Evolutionary conservation across 306 rosid species (phyloP).

Genomic region (Malus sylvestris): DNA sequence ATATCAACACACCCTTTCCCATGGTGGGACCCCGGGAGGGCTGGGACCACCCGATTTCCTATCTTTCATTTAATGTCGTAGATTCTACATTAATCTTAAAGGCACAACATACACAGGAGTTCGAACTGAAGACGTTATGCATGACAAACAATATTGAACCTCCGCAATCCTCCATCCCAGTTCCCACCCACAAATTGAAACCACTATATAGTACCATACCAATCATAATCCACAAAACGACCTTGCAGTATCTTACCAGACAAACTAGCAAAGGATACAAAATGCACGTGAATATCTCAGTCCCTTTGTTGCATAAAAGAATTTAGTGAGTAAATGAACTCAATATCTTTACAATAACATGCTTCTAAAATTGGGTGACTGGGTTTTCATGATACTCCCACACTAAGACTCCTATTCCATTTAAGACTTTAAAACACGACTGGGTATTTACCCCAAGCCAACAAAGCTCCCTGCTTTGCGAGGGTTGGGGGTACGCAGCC

Average conservation of each 20-base stretch:
- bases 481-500: too few relatives aligned
- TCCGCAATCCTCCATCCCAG: background rate
- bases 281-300: background rate
- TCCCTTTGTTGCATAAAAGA: background rate
- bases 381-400: background rate
- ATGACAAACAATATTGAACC: background rate
- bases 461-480: too few relatives aligned
- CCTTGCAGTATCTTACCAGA: background rate
- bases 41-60: background rate
- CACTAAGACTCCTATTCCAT: background rate
- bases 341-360: background rate
- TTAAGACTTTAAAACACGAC: background rate
- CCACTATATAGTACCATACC: background rate
- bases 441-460: too few relatives aligned
- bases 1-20: background rate
- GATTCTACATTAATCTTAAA: background rate
- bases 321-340: background rate
- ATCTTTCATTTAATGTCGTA: background rate
- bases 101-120: background rate
- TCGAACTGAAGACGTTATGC: background rate
- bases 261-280: background rate
- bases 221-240: background rate
- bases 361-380: background rate
- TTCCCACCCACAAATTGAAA: background rate
- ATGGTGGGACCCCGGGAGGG: background rate